Conservation (phyloP, 2,329 filamentous ascomycete genomes). For the Scleromitrula shiraiana region DNA sequence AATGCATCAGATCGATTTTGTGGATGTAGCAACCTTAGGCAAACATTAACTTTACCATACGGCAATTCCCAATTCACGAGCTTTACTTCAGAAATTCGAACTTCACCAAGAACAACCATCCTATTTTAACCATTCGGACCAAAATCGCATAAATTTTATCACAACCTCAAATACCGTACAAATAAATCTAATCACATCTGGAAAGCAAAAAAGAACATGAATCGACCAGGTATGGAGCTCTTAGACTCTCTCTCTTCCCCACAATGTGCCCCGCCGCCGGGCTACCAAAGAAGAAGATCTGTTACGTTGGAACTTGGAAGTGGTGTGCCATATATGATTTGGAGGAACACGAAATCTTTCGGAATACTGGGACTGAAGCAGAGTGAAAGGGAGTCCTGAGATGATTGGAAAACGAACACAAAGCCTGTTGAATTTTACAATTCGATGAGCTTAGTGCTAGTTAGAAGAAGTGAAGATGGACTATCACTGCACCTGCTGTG, state of each 20-base stretch:
- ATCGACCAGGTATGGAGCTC: slow-evolving; percentile 29
- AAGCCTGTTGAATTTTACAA: too few relatives aligned
- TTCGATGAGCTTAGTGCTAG: too few relatives aligned
- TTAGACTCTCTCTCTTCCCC: slow-evolving; percentile 18
- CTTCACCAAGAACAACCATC: neutral
- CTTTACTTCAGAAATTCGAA: slow-evolving; percentile 11
- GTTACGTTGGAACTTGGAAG: neutral
- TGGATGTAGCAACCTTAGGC: neutral
- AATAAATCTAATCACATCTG: neutral
- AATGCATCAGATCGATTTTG: neutral
- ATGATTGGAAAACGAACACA: too few relatives aligned
- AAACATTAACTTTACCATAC: slow-evolving; percentile 2
- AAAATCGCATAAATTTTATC: slow-evolving; percentile 4
- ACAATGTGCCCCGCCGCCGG: slow-evolving; percentile 23
- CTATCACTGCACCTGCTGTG: too few relatives aligned
- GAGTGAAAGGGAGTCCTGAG: neutral
- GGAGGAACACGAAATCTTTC: too few relatives aligned
- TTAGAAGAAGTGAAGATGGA: too few relatives aligned
- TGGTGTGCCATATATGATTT: too few relatives aligned
- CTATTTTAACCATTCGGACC: neutral
- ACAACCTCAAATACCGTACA: neutral
- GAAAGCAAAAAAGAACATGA: slow-evolving; percentile 20
- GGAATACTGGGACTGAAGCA: neutral
- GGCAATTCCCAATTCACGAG: slow-evolving; percentile 10
- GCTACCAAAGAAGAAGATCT: slow-evolving; percentile 8